phyloP scores from a whole-genome alignment of 495 filamentous ascomycete species.

The Neurospora sp. region DNA sequence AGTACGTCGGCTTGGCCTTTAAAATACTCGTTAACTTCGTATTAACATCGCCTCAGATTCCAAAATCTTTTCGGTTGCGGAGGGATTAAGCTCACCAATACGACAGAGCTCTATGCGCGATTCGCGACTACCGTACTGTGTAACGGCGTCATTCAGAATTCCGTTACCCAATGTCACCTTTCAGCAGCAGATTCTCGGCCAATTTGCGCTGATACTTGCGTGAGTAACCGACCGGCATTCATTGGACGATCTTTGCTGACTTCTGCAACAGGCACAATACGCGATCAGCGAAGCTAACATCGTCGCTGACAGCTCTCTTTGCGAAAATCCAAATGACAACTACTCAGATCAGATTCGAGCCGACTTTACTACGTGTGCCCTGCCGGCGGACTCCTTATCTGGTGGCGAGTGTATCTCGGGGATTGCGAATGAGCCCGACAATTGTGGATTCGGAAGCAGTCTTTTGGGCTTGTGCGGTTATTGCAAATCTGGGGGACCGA shows the following conservation, averaged over 20 bases:
- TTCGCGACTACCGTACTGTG: slow-evolving; percentile 90
- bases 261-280: slow-evolving; percentile 52
- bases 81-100: slow-evolving; percentile 65
- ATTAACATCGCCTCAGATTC: slow-evolving; percentile 44
- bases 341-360: slow-evolving; percentile 73
- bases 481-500: slow-evolving; percentile 70
- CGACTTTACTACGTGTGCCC: slow-evolving; percentile 82
- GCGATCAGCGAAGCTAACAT: slow-evolving; percentile 83
- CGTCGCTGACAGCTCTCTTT: slow-evolving; percentile 61
- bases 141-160: slow-evolving; percentile 92
- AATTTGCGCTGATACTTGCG: slow-evolving; percentile 85
- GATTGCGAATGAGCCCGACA: slow-evolving; percentile 66
- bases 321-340: slow-evolving; percentile 49
- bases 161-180: slow-evolving; percentile 59
- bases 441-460: slow-evolving; percentile 82
- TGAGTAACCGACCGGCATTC: slow-evolving; percentile 32
- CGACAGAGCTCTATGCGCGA: slow-evolving; percentile 80
- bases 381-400: slow-evolving; percentile 65
- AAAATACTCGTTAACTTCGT: background rate
- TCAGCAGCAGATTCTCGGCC: slow-evolving; percentile 54
- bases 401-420: slow-evolving; percentile 65
- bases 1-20: slow-evolving; percentile 44
- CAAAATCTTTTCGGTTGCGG: slow-evolving; percentile 70
- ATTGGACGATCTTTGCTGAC: slow-evolving; percentile 16
- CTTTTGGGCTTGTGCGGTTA: slow-evolving; percentile 78